Conservation (phyloP, 305 asterid genomes). For the Striga hermonthica region DNA sequence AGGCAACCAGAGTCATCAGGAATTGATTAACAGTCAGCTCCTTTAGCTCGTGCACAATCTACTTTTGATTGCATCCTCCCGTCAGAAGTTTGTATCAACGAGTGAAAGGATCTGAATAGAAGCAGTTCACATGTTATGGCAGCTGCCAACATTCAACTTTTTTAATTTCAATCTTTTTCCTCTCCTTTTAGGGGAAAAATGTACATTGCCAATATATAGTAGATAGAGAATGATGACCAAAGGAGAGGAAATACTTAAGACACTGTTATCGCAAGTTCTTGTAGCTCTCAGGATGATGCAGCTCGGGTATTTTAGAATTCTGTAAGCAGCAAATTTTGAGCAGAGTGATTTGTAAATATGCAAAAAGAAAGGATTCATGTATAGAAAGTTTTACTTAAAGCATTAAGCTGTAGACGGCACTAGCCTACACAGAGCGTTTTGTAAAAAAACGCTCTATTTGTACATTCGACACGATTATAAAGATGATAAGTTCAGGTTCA, state of each 20-base stretch:
- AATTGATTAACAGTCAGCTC: conserved; percentile 28
- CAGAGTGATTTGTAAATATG: conserved; percentile 19
- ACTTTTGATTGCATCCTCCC: background rate
- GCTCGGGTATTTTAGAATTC: conserved; percentile 20
- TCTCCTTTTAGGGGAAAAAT: no score
- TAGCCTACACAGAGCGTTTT: background rate
- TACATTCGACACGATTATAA: background rate
- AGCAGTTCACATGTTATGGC: background rate
- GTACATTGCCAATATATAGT: no score
- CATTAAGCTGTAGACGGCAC: conserved; percentile 19
- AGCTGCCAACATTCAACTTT: background rate
- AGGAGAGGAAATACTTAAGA: background rate
- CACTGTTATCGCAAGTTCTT: conserved; percentile 9
- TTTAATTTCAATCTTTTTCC: no score
- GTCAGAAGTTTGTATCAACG: background rate
- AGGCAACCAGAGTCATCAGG: conserved; percentile 38
- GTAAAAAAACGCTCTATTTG: conserved; percentile 7
- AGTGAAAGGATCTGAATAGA: conserved; percentile 22
- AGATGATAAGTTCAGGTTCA: no score
- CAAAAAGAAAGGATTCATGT: background rate
- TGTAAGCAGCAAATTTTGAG: conserved; percentile 32
- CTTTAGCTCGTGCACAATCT: conserved; percentile 19
- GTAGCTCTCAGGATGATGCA: conserved; percentile 16
- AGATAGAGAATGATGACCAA: conserved; percentile 3
- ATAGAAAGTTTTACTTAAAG: conserved; percentile 4